Conservation (phyloP, 495 filamentous ascomycete genomes). For the Aspergillus biplanus region DNA sequence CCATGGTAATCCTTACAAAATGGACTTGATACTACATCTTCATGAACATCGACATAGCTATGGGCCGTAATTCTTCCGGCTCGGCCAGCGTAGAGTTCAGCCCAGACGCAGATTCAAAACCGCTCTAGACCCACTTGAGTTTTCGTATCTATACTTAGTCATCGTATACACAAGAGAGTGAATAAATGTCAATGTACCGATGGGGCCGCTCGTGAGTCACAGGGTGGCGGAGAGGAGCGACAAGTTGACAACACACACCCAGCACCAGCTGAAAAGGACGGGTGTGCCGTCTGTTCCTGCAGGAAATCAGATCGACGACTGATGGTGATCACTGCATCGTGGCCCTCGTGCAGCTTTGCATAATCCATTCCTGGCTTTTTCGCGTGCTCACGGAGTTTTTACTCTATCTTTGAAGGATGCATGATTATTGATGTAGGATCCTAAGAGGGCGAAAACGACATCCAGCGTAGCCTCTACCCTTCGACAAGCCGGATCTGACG, state of each 20-base stretch:
- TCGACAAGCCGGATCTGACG: not conserved
- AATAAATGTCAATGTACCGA: not conserved
- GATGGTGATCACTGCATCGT: conserved; percentile 2
- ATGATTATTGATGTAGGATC: not conserved
- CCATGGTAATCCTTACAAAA: no score
- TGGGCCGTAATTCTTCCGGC: no score
- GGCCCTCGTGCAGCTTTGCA: conserved; percentile 18
- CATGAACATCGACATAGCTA: no score
- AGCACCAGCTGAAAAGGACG: conserved; percentile 19
- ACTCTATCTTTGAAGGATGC: not conserved
- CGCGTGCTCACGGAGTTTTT: conserved; percentile 1
- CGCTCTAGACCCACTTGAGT: no score
- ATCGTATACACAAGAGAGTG: no score
- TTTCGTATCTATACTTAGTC: no score
- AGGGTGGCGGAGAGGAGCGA: conserved; percentile 11
- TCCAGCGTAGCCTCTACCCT: not conserved
- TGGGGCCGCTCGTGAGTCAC: conserved; percentile 14
- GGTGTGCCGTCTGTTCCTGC: conserved; percentile 22
- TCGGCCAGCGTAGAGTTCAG: no score
- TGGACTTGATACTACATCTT: no score
- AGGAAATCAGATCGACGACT: conserved; percentile 19
- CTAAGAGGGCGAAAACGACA: not conserved
- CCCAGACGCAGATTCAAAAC: no score
- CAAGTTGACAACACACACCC: not conserved
- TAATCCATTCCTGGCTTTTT: not conserved